Evolutionary conservation across 768 basidiomycete genomes (phyloP).

Genomic region (Paxillus ammoniavirescens): DNA sequence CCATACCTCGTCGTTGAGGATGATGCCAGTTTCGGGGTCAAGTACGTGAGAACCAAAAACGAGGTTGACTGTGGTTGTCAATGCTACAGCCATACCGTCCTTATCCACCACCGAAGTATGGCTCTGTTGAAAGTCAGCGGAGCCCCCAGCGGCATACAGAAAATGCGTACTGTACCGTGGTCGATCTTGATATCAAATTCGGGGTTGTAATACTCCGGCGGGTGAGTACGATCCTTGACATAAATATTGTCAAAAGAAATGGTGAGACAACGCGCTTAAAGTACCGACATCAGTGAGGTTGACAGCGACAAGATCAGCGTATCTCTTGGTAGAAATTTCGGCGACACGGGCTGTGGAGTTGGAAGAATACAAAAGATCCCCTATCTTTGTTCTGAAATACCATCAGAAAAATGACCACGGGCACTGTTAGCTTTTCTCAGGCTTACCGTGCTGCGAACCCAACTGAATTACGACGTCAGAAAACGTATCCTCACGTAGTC

Average conservation of each 20-base stretch:
- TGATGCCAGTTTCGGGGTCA: slow-evolving; percentile 83
- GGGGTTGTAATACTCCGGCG: slow-evolving; percentile 80
- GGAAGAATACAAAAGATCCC: slow-evolving; percentile 66
- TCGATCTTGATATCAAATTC: slow-evolving; percentile 74
- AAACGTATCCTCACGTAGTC: slow-evolving; percentile 5
- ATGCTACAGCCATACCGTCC: slow-evolving; percentile 80
- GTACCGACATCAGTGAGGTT: slow-evolving; percentile 84
- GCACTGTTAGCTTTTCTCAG: slow-evolving; percentile 1
- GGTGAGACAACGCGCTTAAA: not conserved
- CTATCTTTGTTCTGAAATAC: slow-evolving; percentile 69
- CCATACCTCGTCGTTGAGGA: slow-evolving; percentile 82
- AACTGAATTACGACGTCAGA: slow-evolving; percentile 34
- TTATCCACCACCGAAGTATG: slow-evolving; percentile 83
- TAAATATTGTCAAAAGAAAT: slow-evolving; percentile 8
- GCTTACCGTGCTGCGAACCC: slow-evolving; percentile 62
- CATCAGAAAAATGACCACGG: slow-evolving; percentile 5
- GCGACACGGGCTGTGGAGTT: slow-evolving; percentile 54
- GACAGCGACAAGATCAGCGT: slow-evolving; percentile 52
- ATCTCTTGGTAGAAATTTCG: slow-evolving; percentile 68
- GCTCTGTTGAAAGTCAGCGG: slow-evolving; percentile 46
- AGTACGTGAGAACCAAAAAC: slow-evolving; percentile 88
- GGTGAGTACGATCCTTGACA: slow-evolving; percentile 74
- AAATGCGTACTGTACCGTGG: slow-evolving; percentile 67
- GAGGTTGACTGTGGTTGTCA: slow-evolving; percentile 89
- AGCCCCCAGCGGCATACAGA: not conserved